Conservation (phyloP, 148 eudicot species). For the Linanthus parryae region DNA sequence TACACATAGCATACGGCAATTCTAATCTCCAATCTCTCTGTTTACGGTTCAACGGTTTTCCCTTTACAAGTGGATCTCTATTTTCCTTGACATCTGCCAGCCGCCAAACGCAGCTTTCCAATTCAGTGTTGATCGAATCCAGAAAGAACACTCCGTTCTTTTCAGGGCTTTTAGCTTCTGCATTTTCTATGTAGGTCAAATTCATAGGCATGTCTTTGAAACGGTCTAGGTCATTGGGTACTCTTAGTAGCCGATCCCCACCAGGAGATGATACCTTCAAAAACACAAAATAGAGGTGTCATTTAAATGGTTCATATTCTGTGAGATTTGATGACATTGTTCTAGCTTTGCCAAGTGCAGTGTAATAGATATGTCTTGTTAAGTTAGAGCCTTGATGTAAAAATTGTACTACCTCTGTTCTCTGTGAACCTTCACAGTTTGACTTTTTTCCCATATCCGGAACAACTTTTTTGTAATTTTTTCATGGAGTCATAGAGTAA, state of each 20-base stretch:
- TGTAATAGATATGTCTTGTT: too few species aligned
- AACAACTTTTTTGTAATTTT: too few species aligned
- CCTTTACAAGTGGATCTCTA: constrained; percentile 71
- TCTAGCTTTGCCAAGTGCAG: too few species aligned
- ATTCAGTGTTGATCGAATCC: constrained; percentile 57
- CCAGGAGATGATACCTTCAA: constrained; percentile 93
- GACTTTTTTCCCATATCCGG: too few species aligned
- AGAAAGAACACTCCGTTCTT: too few species aligned
- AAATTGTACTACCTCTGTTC: too few species aligned
- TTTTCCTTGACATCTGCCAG: constrained; percentile 90
- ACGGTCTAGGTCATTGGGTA: constrained; percentile 15
- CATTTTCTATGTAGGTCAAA: constrained; percentile 42
- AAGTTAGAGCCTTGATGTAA: too few species aligned
- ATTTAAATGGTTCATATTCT: too few species aligned
- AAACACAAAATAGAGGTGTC: neutral
- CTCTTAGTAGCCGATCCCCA: constrained; percentile 64
- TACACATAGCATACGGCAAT: constrained; percentile 47
- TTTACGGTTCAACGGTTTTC: constrained; percentile 77
- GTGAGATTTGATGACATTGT: too few species aligned
- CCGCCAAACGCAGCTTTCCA: constrained; percentile 65
- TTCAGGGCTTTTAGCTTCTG: too few species aligned
- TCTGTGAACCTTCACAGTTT: too few species aligned
- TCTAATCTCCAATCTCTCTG: constrained; percentile 77
- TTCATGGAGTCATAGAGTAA: too few species aligned
- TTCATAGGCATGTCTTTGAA: constrained; percentile 78